phyloP scores from a whole-genome alignment of 257 asterid species.

The Solanum appendiculatum region DNA sequence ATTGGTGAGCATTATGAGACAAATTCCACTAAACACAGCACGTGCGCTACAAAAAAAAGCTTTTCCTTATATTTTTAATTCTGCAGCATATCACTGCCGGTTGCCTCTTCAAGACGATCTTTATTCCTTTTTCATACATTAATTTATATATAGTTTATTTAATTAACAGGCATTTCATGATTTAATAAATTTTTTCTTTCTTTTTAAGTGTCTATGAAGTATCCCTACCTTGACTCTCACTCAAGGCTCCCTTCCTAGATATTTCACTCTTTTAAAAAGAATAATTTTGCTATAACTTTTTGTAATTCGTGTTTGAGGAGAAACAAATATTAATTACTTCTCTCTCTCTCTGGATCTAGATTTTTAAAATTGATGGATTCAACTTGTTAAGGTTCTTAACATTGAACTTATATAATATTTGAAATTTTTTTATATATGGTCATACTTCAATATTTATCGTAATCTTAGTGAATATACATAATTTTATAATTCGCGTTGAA shows the following conservation, averaged over 20 bases:
- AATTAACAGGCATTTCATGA: not conserved
- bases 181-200: not conserved
- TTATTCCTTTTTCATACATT: not conserved
- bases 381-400: not conserved
- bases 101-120: conserved; percentile 3
- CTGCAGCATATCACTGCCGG: not conserved
- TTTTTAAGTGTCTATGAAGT: conserved; percentile 16
- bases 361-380: not conserved
- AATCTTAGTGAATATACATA: not conserved
- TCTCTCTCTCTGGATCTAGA: too few species aligned
- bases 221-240: conserved; percentile 15
- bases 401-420: not conserved
- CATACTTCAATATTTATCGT: not conserved
- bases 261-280: not conserved
- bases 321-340: too few species aligned
- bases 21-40: not conserved
- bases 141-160: not conserved
- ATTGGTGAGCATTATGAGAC: not conserved
- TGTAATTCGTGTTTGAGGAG: not conserved
- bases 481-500: not conserved
- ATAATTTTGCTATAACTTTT: not conserved
- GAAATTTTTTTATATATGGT: not conserved
- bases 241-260: conserved; percentile 3
- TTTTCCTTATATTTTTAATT: not conserved
- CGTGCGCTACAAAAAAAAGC: not conserved